phyloP scores from a whole-genome alignment of 768 basidiomycete species.

The Baorangia bicolor region DNA sequence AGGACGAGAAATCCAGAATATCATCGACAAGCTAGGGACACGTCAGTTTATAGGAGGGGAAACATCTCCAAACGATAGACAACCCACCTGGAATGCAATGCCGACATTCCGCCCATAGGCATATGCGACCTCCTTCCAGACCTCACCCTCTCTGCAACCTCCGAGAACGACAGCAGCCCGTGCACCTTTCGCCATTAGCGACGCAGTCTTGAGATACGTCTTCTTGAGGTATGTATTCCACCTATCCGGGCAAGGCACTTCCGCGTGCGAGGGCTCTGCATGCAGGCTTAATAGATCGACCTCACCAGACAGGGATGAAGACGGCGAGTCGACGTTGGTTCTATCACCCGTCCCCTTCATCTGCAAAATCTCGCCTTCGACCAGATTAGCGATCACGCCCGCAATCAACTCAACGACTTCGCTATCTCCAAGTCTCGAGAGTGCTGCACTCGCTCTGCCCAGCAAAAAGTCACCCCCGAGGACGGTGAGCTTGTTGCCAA shows the following conservation, averaged over 20 bases:
- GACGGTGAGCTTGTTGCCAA: constrained; percentile 92
- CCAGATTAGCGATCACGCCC: constrained; percentile 89
- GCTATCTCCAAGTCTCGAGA: constrained; percentile 79
- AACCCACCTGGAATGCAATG: constrained; percentile 89
- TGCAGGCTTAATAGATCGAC: constrained; percentile 41
- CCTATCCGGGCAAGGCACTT: constrained; percentile 40
- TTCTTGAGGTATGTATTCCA: constrained; percentile 87
- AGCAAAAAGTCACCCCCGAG: constrained; percentile 96
- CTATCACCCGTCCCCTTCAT: constrained; percentile 36
- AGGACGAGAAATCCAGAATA: constrained; percentile 87
- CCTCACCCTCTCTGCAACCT: constrained; percentile 71
- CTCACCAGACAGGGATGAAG: not conserved
- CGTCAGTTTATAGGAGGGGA: not conserved
- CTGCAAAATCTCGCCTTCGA: constrained; percentile 95
- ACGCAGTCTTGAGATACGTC: constrained; percentile 91
- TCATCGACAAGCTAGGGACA: constrained; percentile 84
- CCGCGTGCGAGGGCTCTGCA: constrained; percentile 35
- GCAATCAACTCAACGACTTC: constrained; percentile 95
- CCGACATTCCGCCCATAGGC: constrained; percentile 88
- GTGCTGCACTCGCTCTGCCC: constrained; percentile 83
- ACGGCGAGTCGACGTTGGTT: not conserved
- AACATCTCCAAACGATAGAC: not conserved
- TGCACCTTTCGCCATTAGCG: constrained; percentile 85
- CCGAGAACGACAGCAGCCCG: constrained; percentile 87
- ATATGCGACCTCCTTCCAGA: constrained; percentile 89